A percentile compares a stretch with the other conserved stretches of the same genome.
These are phyloP conservation scores for Parastagonospora nodorum DNA, from an alignment of 2,329 filamentous ascomycete species.

Conservation along the genomic window DNA sequence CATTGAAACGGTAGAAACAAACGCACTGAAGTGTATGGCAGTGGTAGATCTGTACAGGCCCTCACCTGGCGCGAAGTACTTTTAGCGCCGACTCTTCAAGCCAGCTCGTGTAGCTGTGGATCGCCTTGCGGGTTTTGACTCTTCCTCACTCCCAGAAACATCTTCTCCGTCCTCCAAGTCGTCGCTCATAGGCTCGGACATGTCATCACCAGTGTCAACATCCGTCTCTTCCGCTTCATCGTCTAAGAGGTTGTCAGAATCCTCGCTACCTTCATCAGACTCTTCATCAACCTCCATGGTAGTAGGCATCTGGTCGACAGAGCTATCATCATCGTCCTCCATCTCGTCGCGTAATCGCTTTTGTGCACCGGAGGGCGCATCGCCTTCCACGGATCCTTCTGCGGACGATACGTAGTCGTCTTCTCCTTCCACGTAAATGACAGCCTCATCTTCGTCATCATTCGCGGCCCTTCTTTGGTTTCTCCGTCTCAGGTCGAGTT, in stretches of 20 bases:
- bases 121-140: slow-evolving; percentile 38
- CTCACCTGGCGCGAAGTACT: neutral
- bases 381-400: slow-evolving; percentile 52
- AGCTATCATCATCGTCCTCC: slow-evolving; percentile 41
- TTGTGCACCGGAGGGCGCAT: slow-evolving; percentile 18
- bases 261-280: slow-evolving; percentile 62
- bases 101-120: slow-evolving; percentile 42
- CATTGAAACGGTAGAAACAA: neutral
- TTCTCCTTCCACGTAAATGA: slow-evolving; percentile 88
- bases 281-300: slow-evolving; percentile 54
- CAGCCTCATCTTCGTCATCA: slow-evolving; percentile 69
- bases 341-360: slow-evolving; percentile 32
- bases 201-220: slow-evolving; percentile 53
- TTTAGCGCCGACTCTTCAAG: slow-evolving; percentile 35
- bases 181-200: slow-evolving; percentile 53
- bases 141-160: slow-evolving; percentile 52
- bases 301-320: slow-evolving; percentile 63
- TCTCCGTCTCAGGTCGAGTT: slow-evolving; percentile 78
- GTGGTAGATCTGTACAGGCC: slow-evolving; percentile 6
- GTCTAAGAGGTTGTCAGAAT: slow-evolving; percentile 56
- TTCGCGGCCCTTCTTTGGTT: slow-evolving; percentile 65
- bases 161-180: slow-evolving; percentile 52
- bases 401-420: slow-evolving; percentile 62
- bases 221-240: slow-evolving; percentile 58
- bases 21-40: neutral